These are phyloP conservation scores for Trichoderma gamsii DNA, from an alignment of 495 filamentous ascomycete genomes.

Conservation along the genomic window DNA sequence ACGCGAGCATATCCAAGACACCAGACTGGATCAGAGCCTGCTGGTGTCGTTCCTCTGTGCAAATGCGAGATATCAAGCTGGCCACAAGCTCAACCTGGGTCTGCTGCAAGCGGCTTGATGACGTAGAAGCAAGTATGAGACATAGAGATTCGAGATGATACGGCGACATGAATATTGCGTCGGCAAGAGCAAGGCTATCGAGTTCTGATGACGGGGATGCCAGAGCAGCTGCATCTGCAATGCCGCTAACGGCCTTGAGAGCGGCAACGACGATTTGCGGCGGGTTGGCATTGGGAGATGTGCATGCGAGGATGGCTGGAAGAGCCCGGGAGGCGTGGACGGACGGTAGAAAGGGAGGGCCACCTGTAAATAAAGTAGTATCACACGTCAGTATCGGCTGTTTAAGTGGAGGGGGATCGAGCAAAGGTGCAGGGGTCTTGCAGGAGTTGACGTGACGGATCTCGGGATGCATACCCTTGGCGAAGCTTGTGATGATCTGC, in stretches of 20 bases:
- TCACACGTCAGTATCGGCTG: constrained; percentile 20
- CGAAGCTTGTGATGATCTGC: constrained; percentile 74
- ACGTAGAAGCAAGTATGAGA: constrained; percentile 58
- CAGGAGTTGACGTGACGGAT: neutral
- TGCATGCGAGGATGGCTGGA: constrained; percentile 58
- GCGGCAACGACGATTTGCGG: constrained; percentile 62
- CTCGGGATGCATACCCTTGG: constrained; percentile 56
- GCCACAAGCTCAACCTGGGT: constrained; percentile 64
- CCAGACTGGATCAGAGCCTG: constrained; percentile 60
- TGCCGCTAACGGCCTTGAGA: constrained; percentile 64
- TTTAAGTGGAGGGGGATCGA: neutral
- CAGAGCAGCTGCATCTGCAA: constrained; percentile 60
- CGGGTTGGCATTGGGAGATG: constrained; percentile 60
- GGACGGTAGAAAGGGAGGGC: constrained; percentile 68
- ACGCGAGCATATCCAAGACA: constrained; percentile 73
- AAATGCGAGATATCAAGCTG: constrained; percentile 58
- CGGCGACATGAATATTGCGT: constrained; percentile 52
- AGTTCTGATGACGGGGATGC: constrained; percentile 27
- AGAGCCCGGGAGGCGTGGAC: constrained; percentile 61
- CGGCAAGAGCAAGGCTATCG: constrained; percentile 42
- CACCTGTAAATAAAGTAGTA: constrained; percentile 51
- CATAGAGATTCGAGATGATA: constrained; percentile 53
- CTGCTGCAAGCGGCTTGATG: constrained; percentile 43
- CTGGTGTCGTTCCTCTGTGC: constrained; percentile 62
- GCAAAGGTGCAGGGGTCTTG: neutral